phyloP scores from a whole-genome alignment of 2,329 filamentous ascomycete species.

The Bretziella fagacearum region DNA sequence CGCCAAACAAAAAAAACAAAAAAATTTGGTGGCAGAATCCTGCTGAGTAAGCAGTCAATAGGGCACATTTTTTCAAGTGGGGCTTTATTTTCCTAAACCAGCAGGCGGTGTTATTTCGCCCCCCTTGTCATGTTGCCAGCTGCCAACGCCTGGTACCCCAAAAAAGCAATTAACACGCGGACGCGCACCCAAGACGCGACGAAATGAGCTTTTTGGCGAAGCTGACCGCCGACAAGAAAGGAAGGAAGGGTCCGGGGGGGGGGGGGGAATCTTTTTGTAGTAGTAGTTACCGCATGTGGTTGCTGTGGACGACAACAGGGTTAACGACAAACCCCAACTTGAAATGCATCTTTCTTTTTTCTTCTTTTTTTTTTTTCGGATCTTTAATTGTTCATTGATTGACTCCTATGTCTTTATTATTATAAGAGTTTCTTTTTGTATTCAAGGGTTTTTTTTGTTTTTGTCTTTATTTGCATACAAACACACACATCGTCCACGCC shows the following conservation, averaged over 20 bases:
- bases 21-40: constrained; percentile 14
- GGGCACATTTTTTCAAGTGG: too few relatives aligned
- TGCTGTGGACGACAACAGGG: not conserved
- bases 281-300: not conserved
- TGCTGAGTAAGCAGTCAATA: constrained; percentile 11
- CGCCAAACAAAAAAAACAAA: constrained; percentile 6
- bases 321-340: not conserved
- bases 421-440: too few relatives aligned
- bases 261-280: not conserved
- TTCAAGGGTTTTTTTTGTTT: not conserved
- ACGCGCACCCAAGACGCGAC: not conserved
- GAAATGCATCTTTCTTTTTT: too few relatives aligned
- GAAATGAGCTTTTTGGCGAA: too few relatives aligned
- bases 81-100: too few relatives aligned
- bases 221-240: too few relatives aligned
- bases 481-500: too few relatives aligned
- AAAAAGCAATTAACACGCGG: constrained; percentile 12
- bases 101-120: too few relatives aligned
- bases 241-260: not conserved
- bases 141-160: not conserved
- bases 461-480: not conserved
- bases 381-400: not conserved
- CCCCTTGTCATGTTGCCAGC: too few relatives aligned
- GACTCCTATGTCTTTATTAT: too few relatives aligned
- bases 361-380: not conserved